Conservation (phyloP, 345 rosid genomes). For the Hirschfeldia incana region DNA sequence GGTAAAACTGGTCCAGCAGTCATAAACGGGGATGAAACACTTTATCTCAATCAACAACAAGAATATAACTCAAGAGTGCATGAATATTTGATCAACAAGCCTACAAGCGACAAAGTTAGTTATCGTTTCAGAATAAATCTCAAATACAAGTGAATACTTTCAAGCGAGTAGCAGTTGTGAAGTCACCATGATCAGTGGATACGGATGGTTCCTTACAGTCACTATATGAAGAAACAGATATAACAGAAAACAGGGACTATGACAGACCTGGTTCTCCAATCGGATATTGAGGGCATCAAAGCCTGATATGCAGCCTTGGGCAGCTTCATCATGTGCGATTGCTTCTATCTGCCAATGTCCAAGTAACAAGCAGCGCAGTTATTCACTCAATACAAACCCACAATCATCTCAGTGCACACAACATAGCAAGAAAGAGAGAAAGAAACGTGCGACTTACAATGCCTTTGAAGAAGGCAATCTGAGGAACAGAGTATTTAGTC, state of each 20-base stretch:
- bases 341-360: conserved; percentile 59
- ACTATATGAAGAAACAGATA: neutral
- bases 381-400: neutral
- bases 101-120: neutral
- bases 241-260: conserved; percentile 7
- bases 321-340: conserved; percentile 67
- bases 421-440: neutral
- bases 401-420: conserved; percentile 4
- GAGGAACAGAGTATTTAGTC: conserved; percentile 74
- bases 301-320: conserved; percentile 71
- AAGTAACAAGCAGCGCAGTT: neutral
- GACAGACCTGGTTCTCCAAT: conserved; percentile 73
- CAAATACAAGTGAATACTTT: neutral
- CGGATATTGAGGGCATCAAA: conserved; percentile 70
- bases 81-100: neutral
- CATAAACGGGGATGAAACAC: neutral
- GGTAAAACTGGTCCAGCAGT: neutral
- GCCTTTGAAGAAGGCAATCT: conserved; percentile 78
- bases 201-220: neutral
- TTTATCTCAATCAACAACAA: neutral
- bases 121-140: neutral
- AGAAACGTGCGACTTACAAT: conserved; percentile 54
- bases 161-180: neutral
- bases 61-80: conserved; percentile 2
- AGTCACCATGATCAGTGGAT: neutral